Evolutionary conservation across 2,329 filamentous ascomycete genomes (phyloP).

Genomic region (Hymenoscyphus scutula): DNA sequence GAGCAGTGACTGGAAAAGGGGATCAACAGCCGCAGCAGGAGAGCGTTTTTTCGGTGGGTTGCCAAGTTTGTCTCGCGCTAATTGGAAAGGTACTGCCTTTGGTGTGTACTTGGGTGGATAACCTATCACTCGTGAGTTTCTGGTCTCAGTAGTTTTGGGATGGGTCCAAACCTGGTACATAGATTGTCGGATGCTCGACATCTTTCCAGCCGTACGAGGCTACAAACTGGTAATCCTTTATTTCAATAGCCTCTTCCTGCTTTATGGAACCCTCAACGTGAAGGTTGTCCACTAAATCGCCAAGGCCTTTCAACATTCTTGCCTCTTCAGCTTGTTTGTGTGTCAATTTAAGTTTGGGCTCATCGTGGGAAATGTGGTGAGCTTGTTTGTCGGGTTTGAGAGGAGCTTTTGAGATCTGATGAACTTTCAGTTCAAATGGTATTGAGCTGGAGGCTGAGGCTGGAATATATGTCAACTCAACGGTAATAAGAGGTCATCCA

Average conservation of each 20-base stretch:
- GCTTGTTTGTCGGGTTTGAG: background rate
- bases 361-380: background rate
- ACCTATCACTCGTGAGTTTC: slow-evolving; percentile 12
- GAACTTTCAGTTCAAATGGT: background rate
- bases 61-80: slow-evolving; percentile 23
- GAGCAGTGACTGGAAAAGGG: slow-evolving; percentile 30
- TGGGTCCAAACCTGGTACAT: slow-evolving; percentile 25
- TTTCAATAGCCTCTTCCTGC: slow-evolving; percentile 4
- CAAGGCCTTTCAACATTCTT: slow-evolving; percentile 1
- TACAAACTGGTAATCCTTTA: slow-evolving; percentile 21
- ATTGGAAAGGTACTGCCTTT: slow-evolving; percentile 23
- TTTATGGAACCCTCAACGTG: background rate
- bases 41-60: slow-evolving; percentile 35
- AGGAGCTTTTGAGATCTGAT: background rate
- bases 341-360: background rate
- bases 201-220: slow-evolving; percentile 29
- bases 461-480: background rate
- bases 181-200: slow-evolving; percentile 18
- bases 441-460: background rate
- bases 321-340: background rate
- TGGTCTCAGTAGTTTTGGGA: background rate
- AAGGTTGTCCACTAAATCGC: background rate
- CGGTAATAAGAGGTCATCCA: background rate
- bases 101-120: slow-evolving; percentile 20
- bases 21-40: slow-evolving; percentile 30